Conservation (phyloP, 371 early-diverging fungal species). For the Saksenaea oblongispora region DNA sequence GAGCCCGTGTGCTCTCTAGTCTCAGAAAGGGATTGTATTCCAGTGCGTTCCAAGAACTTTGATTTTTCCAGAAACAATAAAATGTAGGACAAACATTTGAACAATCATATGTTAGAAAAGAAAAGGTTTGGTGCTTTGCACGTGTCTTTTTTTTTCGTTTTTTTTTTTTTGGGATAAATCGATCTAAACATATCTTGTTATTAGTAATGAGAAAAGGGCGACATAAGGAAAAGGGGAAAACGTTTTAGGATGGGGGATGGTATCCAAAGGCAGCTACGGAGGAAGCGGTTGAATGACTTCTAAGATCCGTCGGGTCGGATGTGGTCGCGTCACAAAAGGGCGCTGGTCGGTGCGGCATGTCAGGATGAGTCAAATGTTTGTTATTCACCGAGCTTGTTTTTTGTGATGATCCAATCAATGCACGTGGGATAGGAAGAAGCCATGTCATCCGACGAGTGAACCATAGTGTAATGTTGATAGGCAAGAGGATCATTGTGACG, state of each 20-base stretch:
- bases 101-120: neutral
- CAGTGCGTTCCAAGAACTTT: too few species aligned
- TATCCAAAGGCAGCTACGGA: neutral
- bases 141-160: too few species aligned
- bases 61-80: neutral
- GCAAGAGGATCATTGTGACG: constrained; percentile 37
- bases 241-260: neutral
- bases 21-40: neutral
- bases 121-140: neutral
- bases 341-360: neutral
- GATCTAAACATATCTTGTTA: constrained; percentile 2
- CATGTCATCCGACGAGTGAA: constrained; percentile 33
- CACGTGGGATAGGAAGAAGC: constrained; percentile 30
- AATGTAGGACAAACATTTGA: neutral
- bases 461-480: constrained; percentile 46
- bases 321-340: neutral
- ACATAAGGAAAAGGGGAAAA: neutral
- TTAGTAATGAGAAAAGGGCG: neutral
- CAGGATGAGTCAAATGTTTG: constrained; percentile 10
- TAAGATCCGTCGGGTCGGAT: neutral
- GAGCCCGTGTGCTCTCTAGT: neutral
- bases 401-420: neutral
- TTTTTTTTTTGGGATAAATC: neutral
- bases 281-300: neutral
- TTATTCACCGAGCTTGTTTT: constrained; percentile 1